Evolutionary conservation across 2,329 filamentous ascomycete genomes (phyloP).

Genomic region (Tolypocladium amazonense): DNA sequence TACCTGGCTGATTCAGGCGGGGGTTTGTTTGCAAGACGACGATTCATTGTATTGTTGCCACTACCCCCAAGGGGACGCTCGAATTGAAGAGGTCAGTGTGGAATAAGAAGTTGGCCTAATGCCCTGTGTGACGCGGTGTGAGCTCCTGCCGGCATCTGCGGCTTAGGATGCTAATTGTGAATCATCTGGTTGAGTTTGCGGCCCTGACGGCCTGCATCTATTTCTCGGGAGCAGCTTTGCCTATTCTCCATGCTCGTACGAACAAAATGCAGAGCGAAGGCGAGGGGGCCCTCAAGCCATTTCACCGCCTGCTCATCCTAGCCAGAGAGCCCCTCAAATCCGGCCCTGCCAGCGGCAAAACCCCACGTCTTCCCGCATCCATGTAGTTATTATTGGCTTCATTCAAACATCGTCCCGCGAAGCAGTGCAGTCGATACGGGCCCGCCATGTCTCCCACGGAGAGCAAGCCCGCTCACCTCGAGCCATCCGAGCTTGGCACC

Average conservation of each 20-base stretch:
- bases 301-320: slow-evolving; percentile 11
- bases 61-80: background rate
- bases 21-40: background rate
- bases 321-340: background rate
- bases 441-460: background rate
- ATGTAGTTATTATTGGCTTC: too few relatives aligned
- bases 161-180: background rate
- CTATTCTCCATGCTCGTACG: background rate
- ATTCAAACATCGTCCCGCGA: background rate
- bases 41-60: background rate
- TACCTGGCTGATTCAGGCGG: background rate
- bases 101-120: background rate
- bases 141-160: background rate
- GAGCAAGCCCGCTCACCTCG: slow-evolving; percentile 39
- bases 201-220: background rate
- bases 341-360: background rate
- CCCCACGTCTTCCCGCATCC: too few relatives aligned
- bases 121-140: background rate
- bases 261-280: background rate
- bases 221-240: background rate
- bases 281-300: background rate
- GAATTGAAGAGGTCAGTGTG: background rate
- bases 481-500: slow-evolving; percentile 72
- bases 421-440: background rate
- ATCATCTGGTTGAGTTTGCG: background rate